Conservation (phyloP, 768 basidiomycete species). For the Fistulinella prunicolor region DNA sequence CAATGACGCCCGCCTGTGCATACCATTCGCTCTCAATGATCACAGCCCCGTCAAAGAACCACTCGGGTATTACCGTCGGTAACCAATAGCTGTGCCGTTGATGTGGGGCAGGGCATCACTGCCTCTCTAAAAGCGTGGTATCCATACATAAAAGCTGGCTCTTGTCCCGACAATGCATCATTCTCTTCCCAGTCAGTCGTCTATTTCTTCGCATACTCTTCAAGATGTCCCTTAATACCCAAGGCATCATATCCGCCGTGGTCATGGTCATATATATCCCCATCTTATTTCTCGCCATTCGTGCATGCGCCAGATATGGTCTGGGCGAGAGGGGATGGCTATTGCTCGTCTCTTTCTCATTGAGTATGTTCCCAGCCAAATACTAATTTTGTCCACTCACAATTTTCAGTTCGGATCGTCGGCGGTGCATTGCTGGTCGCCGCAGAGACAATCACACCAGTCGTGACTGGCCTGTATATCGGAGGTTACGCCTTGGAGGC, state of each 20-base stretch:
- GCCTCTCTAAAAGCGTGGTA: background rate
- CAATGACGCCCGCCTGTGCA: too few species aligned
- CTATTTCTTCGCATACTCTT: background rate
- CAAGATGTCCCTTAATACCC: constrained; percentile 37
- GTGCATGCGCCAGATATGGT: constrained; percentile 53
- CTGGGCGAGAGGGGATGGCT: constrained; percentile 63
- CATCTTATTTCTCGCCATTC: constrained; percentile 43
- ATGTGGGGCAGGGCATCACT: too few species aligned
- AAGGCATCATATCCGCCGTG: constrained; percentile 55
- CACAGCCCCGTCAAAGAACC: too few species aligned
- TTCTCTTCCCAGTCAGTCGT: constrained; percentile 1
- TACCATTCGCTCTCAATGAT: too few species aligned
- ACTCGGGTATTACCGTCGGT: too few species aligned
- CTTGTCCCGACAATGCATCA: background rate
- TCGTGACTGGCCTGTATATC: constrained; percentile 44
- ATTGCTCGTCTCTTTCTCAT: constrained; percentile 59
- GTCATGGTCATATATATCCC: constrained; percentile 61
- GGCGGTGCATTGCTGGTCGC: constrained; percentile 57
- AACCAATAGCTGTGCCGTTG: too few species aligned
- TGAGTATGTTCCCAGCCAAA: constrained; percentile 38
- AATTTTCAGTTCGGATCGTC: constrained; percentile 50
- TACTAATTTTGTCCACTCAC: constrained; percentile 1
- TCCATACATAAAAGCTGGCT: constrained; percentile 20
- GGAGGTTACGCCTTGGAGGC: constrained; percentile 47
- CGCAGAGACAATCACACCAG: constrained; percentile 41